phyloP scores from a whole-genome alignment of 768 basidiomycete species.

The Pisolithus marmoratus region DNA sequence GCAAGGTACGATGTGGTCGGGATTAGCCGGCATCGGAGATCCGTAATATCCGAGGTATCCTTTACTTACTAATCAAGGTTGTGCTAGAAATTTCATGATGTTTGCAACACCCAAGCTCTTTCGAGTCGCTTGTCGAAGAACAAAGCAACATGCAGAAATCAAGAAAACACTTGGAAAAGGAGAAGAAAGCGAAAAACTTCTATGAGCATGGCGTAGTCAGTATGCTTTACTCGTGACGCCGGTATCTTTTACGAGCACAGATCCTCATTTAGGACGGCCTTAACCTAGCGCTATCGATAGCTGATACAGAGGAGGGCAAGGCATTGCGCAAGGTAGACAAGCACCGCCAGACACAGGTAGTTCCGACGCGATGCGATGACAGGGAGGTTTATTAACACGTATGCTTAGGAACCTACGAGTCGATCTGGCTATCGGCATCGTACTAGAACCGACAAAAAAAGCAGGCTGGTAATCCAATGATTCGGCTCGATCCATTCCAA shows the following conservation, averaged over 20 bases:
- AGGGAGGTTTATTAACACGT: slow-evolving; percentile 11
- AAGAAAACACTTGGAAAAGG: slow-evolving; percentile 16
- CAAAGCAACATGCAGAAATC: slow-evolving; percentile 20
- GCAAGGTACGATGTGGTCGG: neutral
- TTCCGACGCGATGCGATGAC: slow-evolving; percentile 5
- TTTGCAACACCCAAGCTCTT: no score
- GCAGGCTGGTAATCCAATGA: slow-evolving; percentile 33
- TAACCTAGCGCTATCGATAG: slow-evolving; percentile 43
- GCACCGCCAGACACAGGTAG: slow-evolving; percentile 36
- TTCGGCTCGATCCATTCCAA: neutral
- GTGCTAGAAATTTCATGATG: neutral
- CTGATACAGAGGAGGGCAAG: slow-evolving; percentile 41
- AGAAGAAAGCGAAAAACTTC: slow-evolving; percentile 24
- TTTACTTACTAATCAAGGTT: neutral
- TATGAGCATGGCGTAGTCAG: slow-evolving; percentile 30
- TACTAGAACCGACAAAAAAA: slow-evolving; percentile 28
- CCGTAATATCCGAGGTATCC: neutral
- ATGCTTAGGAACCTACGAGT: slow-evolving; percentile 19
- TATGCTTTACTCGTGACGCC: slow-evolving; percentile 5
- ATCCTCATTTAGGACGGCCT: slow-evolving; percentile 37
- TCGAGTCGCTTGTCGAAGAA: neutral
- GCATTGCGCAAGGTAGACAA: slow-evolving; percentile 34
- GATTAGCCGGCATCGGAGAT: neutral
- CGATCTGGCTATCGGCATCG: slow-evolving; percentile 21
- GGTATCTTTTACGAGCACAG: slow-evolving; percentile 14